These are phyloP conservation scores for Dispira parvispora DNA, from an alignment of 192 early-diverging fungal genomes.

Conservation along the genomic window DNA sequence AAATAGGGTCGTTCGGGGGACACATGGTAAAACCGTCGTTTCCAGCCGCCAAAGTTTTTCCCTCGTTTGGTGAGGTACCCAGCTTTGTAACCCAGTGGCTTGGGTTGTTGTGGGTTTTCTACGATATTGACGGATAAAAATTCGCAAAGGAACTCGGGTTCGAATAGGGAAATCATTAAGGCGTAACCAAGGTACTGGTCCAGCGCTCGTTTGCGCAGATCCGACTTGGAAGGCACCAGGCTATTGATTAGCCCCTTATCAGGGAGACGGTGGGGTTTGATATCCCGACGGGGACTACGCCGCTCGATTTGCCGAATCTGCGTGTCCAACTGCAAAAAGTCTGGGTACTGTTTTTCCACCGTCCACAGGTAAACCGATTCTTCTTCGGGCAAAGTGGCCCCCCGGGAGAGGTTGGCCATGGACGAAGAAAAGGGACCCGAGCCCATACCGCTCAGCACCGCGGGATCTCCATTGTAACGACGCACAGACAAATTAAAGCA, in stretches of 20 bases:
- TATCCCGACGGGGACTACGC: conserved; percentile 14
- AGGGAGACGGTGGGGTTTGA: conserved; percentile 55
- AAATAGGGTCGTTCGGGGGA: too few relatives aligned
- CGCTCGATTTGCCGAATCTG: conserved; percentile 37
- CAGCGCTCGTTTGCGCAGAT: conserved; percentile 70
- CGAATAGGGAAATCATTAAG: conserved; percentile 35
- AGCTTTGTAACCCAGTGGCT: conserved; percentile 50
- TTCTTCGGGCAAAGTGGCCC: conserved; percentile 11
- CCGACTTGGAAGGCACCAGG: conserved; percentile 68
- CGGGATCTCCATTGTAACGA: conserved; percentile 8
- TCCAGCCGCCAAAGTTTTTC: conserved; percentile 97
- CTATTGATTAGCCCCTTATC: conserved; percentile 71
- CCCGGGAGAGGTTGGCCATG: conserved; percentile 14
- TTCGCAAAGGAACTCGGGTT: conserved; percentile 46
- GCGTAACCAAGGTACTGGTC: conserved; percentile 71
- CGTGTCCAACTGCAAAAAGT: conserved; percentile 65
- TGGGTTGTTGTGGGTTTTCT: conserved; percentile 27
- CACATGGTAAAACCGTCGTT: conserved; percentile 67
- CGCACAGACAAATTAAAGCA: conserved; percentile 37
- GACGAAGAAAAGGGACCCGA: conserved; percentile 5
- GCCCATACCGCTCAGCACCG: conserved; percentile 1
- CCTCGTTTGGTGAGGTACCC: conserved; percentile 84
- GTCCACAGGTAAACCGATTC: conserved; percentile 53
- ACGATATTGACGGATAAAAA: conserved; percentile 59
- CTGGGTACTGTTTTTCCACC: conserved; percentile 74